Percentiles rank a stretch among this genome's conserved stretches.
phyloP scores from a whole-genome alignment of 2,329 filamentous ascomycete species.

The Colletotrichum orbiculare region DNA sequence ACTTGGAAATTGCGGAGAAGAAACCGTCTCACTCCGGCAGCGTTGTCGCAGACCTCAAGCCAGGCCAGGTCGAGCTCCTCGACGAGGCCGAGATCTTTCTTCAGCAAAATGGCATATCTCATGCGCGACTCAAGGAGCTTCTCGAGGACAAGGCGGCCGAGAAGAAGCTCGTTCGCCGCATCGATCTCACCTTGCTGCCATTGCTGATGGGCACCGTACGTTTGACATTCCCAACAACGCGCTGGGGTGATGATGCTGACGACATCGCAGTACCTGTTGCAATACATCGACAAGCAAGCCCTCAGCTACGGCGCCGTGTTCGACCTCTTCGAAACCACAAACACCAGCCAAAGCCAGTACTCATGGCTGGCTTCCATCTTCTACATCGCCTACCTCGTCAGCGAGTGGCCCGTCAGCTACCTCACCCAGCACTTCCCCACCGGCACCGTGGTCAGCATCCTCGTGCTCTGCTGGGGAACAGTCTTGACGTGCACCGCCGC shows the following conservation, averaged over 20 bases:
- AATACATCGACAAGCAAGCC: constrained; percentile 47
- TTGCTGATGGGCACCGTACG: constrained; percentile 36
- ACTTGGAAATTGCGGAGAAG: constrained; percentile 29
- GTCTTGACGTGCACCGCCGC: constrained; percentile 42
- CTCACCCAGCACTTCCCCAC: constrained; percentile 35
- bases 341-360: constrained; percentile 47
- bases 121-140: constrained; percentile 54
- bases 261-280: constrained; percentile 14
- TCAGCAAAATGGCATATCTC: constrained; percentile 56
- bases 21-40: constrained; percentile 7
- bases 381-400: constrained; percentile 44
- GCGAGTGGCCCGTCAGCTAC: constrained; percentile 41
- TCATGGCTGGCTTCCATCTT: constrained; percentile 46
- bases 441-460: constrained; percentile 36
- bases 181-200: constrained; percentile 21
- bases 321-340: constrained; percentile 43
- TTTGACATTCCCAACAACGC: fast-evolving
- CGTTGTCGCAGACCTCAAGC: constrained; percentile 18
- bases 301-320: constrained; percentile 36
- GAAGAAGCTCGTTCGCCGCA: constrained; percentile 32
- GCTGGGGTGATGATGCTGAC: not conserved
- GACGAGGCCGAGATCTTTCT: constrained; percentile 62
- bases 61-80: constrained; percentile 44
- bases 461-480: constrained; percentile 40
- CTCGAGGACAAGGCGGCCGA: constrained; percentile 51